A percentile compares a stretch with the other conserved stretches of the same genome.
Conservation (phyloP, 805 yeast species). For the Metschnikowia sp. region DNA sequence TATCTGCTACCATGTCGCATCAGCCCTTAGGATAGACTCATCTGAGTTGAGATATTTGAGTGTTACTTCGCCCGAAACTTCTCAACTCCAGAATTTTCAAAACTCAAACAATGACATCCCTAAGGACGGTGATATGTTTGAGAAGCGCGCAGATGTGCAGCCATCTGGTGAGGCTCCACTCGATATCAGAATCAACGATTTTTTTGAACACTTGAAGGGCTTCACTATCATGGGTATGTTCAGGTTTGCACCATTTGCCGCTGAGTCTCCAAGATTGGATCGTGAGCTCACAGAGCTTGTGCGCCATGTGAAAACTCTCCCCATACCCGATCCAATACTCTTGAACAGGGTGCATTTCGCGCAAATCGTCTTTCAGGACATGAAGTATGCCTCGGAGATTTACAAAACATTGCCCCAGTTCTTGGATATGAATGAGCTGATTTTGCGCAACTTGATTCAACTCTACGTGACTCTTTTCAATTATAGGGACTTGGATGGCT, state of each 20-base stretch:
- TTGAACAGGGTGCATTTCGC: not conserved
- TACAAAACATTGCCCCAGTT: not conserved
- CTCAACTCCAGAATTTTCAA: too few relatives aligned
- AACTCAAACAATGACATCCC: too few relatives aligned
- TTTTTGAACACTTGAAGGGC: not conserved
- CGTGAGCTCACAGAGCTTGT: not conserved
- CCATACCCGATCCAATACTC: not conserved
- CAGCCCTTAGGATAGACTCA: too few relatives aligned
- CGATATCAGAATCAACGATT: not conserved
- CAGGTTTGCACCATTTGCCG: not conserved
- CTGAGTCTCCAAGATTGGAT: not conserved
- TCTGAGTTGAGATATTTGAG: too few relatives aligned
- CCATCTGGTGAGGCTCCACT: too few relatives aligned
- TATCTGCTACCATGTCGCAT: too few relatives aligned
- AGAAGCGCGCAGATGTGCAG: too few relatives aligned
- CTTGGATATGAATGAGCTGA: too few relatives aligned
- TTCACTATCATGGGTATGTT: too few relatives aligned
- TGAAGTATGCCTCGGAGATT: not conserved
- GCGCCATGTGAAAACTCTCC: not conserved
- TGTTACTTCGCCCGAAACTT: too few relatives aligned
- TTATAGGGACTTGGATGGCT: not conserved
- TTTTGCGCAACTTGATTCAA: not conserved
- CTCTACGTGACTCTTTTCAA: not conserved
- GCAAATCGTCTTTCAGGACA: not conserved
- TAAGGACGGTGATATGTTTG: too few relatives aligned